These are phyloP conservation scores for Schrenkiella parvula DNA, from an alignment of 345 rosid genomes.

Conservation along the genomic window DNA sequence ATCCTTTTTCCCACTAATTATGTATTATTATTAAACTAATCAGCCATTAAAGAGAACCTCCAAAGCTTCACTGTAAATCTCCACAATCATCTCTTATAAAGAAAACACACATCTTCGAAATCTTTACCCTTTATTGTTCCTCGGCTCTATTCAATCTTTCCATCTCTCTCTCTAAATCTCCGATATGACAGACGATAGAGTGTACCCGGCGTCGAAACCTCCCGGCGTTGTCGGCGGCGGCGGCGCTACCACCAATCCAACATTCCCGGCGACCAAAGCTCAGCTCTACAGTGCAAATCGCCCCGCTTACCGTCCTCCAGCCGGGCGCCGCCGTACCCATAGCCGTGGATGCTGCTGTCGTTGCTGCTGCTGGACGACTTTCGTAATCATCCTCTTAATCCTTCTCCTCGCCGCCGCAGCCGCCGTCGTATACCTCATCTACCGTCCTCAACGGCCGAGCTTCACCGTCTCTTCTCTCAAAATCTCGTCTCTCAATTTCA, in stretches of 20 bases:
- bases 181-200: constrained; percentile 56
- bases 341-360: constrained; percentile 53
- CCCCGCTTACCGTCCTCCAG: constrained; percentile 71
- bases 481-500: constrained; percentile 54
- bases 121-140: constrained; percentile 3
- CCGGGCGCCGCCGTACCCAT: constrained; percentile 47
- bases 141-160: neutral
- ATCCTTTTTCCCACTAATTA: neutral
- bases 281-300: constrained; percentile 69
- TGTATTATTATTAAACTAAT: neutral
- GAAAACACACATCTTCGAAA: neutral
- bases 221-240: constrained; percentile 29
- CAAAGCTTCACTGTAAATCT: constrained; percentile 13
- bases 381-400: constrained; percentile 45
- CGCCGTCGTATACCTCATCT: constrained; percentile 52
- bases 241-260: constrained; percentile 31
- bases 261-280: constrained; percentile 64
- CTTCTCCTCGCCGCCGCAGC: constrained; percentile 53
- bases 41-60: neutral
- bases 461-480: constrained; percentile 61
- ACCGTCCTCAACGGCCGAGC: constrained; percentile 74
- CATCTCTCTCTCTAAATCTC: constrained; percentile 5
- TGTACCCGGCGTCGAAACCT: constrained; percentile 59
- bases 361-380: constrained; percentile 49
- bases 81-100: constrained; percentile 3